Evolutionary conservation across 495 filamentous ascomycete species (phyloP).

Genomic region (Xylaria telfairii): DNA sequence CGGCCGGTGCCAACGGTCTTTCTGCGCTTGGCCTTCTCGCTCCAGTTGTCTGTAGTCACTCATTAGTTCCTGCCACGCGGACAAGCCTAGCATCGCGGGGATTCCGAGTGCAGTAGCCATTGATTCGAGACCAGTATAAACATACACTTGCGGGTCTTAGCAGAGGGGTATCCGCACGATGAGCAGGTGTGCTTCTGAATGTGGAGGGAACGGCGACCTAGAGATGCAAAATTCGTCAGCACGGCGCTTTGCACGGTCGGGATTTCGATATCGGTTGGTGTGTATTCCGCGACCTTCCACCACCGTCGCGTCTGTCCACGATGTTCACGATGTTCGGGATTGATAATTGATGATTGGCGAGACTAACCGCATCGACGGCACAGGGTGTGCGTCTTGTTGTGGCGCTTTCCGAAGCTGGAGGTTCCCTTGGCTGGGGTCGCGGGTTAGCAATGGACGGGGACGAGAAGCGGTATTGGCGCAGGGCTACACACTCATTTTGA

Average conservation of each 20-base stretch:
- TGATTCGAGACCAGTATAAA: conserved; percentile 38
- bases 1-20: conserved; percentile 97
- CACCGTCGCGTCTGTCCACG: not conserved
- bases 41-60: conserved; percentile 84
- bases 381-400: conserved; percentile 99
- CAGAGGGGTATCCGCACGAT: conserved; percentile 95
- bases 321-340: conserved; percentile 13
- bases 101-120: not conserved
- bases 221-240: conserved; percentile 23
- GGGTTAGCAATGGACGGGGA: conserved; percentile 40
- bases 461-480: conserved; percentile 8
- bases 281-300: conserved; percentile 15
- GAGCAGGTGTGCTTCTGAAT: conserved; percentile 99
- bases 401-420: conserved; percentile 95
- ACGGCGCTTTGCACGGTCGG: not conserved
- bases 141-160: conserved; percentile 98
- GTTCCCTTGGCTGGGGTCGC: conserved; percentile 78
- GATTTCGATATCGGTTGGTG: not conserved
- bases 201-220: conserved; percentile 95
- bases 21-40: conserved; percentile 99
- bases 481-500: conserved; percentile 44
- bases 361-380: conserved; percentile 98
- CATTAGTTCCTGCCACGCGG: conserved; percentile 26
- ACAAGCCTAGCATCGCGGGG: conserved; percentile 29
- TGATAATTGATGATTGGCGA: not conserved